Evolutionary conservation across 805 yeast species (phyloP).

Genomic region (Lachancea cidri): DNA sequence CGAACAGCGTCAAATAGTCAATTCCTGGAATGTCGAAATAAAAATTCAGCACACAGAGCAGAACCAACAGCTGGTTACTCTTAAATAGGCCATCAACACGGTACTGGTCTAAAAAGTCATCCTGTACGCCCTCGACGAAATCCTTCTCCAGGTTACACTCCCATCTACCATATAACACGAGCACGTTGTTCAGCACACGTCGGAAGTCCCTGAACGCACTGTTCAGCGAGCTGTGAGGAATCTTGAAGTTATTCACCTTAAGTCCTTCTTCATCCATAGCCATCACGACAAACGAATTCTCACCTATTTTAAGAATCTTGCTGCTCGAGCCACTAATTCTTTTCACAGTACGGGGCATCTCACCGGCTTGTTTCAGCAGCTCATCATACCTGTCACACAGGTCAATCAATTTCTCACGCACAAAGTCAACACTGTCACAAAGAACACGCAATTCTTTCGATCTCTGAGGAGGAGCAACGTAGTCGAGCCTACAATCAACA

Average conservation of each 20-base stretch:
- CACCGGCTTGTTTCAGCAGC: not conserved
- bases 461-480: conserved; percentile 49
- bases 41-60: conserved; percentile 20
- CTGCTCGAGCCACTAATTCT: not conserved
- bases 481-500: conserved; percentile 49
- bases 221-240: conserved; percentile 8
- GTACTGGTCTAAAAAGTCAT: conserved; percentile 8
- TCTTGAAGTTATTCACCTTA: conserved; percentile 15
- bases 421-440: conserved; percentile 27
- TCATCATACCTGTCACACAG: conserved; percentile 9
- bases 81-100: conserved; percentile 9
- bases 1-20: conserved; percentile 13
- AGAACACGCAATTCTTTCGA: conserved; percentile 37
- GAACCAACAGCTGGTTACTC: conserved; percentile 14
- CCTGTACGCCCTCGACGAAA: conserved; percentile 6
- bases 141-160: conserved; percentile 5
- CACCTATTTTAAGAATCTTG: conserved; percentile 10
- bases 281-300: conserved; percentile 10
- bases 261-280: conserved; percentile 10
- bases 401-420: conserved; percentile 8
- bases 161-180: conserved; percentile 13
- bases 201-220: conserved; percentile 11
- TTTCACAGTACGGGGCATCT: not conserved
- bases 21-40: conserved; percentile 21
- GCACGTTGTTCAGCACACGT: conserved; percentile 7